Percentiles rank a stretch among this genome's conserved stretches.
These are phyloP conservation scores for Chytridiales sp. DNA, from an alignment of 371 early-diverging fungal species.

Conservation along the genomic window DNA sequence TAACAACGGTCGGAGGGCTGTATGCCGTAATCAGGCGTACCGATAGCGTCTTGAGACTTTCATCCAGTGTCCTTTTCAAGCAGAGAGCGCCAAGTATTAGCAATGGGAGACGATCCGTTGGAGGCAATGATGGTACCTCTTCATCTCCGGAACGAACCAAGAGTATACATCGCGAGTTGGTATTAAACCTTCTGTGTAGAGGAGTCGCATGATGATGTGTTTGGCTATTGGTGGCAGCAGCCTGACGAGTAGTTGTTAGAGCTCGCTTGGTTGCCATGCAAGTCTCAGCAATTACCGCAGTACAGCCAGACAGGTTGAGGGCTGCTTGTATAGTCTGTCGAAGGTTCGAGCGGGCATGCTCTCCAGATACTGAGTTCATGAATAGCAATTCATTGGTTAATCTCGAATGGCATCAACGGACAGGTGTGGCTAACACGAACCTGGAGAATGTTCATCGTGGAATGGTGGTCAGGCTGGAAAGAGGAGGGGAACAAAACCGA, in stretches of 20 bases:
- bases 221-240: constrained; percentile 83
- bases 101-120: too few relatives aligned
- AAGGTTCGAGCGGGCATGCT: too few relatives aligned
- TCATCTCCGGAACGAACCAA: constrained; percentile 57
- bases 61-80: constrained; percentile 25
- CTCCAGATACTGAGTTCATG: too few relatives aligned
- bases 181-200: constrained; percentile 71
- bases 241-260: constrained; percentile 41
- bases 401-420: too few relatives aligned
- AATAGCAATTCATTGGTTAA: too few relatives aligned
- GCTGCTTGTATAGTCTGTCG: constrained; percentile 77
- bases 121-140: too few relatives aligned
- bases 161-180: constrained; percentile 58
- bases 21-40: too few relatives aligned
- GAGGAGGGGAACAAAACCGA: too few relatives aligned
- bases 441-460: too few relatives aligned
- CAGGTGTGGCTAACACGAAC: too few relatives aligned
- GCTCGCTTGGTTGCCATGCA: background rate
- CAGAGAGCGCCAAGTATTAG: background rate
- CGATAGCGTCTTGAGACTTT: constrained; percentile 22
- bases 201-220: constrained; percentile 86
- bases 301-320: constrained; percentile 90
- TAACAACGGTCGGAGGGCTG: too few relatives aligned
- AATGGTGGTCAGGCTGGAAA: too few relatives aligned
- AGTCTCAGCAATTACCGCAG: constrained; percentile 66